Conservation (phyloP, 768 basidiomycete species). For the Lactarius quietus region DNA sequence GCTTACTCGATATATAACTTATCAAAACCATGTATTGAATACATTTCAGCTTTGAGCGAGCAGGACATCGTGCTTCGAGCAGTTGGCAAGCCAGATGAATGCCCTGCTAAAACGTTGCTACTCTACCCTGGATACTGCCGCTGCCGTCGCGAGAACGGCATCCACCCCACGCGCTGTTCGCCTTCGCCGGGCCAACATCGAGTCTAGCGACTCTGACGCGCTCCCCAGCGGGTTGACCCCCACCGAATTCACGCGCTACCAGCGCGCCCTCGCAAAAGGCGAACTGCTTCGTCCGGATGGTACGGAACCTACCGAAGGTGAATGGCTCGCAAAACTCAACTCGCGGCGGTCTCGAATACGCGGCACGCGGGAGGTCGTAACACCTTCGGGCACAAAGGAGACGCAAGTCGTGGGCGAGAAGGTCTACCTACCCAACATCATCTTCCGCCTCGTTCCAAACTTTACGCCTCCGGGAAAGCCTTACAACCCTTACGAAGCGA, state of each 20-base stretch:
- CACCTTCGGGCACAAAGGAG: slow-evolving; percentile 41
- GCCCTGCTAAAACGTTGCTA: slow-evolving; percentile 41
- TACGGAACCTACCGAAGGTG: slow-evolving; percentile 41
- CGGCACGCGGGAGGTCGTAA: slow-evolving; percentile 45
- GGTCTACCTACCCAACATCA: slow-evolving; percentile 86
- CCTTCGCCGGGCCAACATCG: slow-evolving; percentile 49
- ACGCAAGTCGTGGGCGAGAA: slow-evolving; percentile 69
- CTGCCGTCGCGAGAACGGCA: slow-evolving; percentile 52
- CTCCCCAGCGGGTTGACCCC: slow-evolving; percentile 58
- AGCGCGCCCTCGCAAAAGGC: slow-evolving; percentile 53
- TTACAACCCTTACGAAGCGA: slow-evolving; percentile 94
- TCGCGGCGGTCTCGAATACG: slow-evolving; percentile 61
- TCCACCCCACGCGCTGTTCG: slow-evolving; percentile 75
- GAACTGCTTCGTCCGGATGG: slow-evolving; percentile 38
- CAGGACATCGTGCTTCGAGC: too few relatives aligned
- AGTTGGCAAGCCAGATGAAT: slow-evolving; percentile 32
- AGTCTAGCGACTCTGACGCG: slow-evolving; percentile 43
- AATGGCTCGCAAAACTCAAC: slow-evolving; percentile 59
- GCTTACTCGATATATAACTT: background rate
- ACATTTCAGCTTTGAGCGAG: too few relatives aligned
- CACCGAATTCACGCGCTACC: slow-evolving; percentile 58
- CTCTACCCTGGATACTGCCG: slow-evolving; percentile 39
- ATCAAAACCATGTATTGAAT: background rate
- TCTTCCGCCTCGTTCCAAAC: slow-evolving; percentile 82
- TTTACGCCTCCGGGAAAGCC: slow-evolving; percentile 67